A percentile compares a stretch with the other conserved stretches of the same genome.
These are phyloP conservation scores for Nasturtium officinale DNA, from an alignment of 345 rosid genomes.

Conservation along the genomic window DNA sequence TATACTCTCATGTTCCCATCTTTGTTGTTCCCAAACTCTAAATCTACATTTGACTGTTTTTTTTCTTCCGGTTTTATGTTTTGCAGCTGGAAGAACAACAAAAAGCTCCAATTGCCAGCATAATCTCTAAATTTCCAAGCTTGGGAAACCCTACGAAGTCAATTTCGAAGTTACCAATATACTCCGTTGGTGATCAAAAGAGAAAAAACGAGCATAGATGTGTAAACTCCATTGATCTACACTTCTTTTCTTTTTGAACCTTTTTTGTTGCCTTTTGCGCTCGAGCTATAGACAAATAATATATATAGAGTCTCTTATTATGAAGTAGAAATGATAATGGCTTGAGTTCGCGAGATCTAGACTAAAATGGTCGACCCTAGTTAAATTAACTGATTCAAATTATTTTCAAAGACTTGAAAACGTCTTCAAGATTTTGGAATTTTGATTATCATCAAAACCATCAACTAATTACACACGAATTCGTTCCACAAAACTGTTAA, in stretches of 20 bases:
- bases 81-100: conserved; percentile 87
- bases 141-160: conserved; percentile 10
- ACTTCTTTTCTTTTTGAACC: not conserved
- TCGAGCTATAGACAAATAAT: not conserved
- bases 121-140: conserved; percentile 37
- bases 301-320: not conserved
- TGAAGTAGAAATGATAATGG: not conserved
- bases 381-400: too few relatives aligned
- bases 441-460: not conserved
- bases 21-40: not conserved
- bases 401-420: not conserved
- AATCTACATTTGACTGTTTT: not conserved
- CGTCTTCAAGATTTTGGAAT: not conserved
- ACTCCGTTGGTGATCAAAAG: conserved; percentile 27
- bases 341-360: not conserved
- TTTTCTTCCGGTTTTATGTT: not conserved
- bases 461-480: not conserved
- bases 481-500: not conserved
- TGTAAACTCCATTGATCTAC: conserved; percentile 32
- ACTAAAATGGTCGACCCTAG: not conserved
- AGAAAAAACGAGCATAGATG: conserved; percentile 27
- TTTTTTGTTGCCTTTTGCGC: not conserved
- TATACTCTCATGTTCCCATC: not conserved
- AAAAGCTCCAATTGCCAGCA: conserved; percentile 82
- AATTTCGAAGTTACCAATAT: conserved; percentile 20